These are phyloP conservation scores for Fremontodendron californicum DNA, from an alignment of 345 rosid species.

Conservation along the genomic window DNA sequence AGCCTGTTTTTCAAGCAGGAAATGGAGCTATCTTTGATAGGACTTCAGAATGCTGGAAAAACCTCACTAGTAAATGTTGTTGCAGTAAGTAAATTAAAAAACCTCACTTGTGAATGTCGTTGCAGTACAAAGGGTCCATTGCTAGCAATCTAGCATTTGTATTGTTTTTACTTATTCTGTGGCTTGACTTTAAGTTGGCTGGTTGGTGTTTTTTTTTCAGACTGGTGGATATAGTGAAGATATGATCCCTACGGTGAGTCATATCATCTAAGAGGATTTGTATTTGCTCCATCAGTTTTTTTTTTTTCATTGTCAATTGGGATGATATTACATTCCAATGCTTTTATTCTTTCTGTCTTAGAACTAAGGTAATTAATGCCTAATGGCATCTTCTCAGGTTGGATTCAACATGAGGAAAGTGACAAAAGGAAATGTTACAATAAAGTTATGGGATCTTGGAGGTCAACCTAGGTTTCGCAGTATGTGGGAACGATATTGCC, in stretches of 20 bases:
- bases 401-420: conserved; percentile 98
- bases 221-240: conserved; percentile 93
- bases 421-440: conserved; percentile 90
- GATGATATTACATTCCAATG: background rate
- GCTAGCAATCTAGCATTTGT: background rate
- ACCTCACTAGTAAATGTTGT: conserved; percentile 68
- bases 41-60: conserved; percentile 73
- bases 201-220: conserved; percentile 25
- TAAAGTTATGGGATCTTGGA: conserved; percentile 94
- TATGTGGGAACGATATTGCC: conserved; percentile 95
- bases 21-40: conserved; percentile 66
- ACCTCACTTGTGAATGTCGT: conserved; percentile 56
- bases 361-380: background rate
- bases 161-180: conserved; percentile 4
- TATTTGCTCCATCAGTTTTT: background rate
- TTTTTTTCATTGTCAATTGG: background rate
- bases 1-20: conserved; percentile 70
- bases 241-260: conserved; percentile 80
- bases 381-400: conserved; percentile 41
- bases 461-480: conserved; percentile 97
- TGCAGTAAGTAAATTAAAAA: conserved; percentile 41
- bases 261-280: conserved; percentile 1
- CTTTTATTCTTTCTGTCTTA: background rate
- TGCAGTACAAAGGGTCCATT: conserved; percentile 21
- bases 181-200: conserved; percentile 8